phyloP scores from a whole-genome alignment of 495 filamentous ascomycete genomes.

The Pyrenula massariospora region DNA sequence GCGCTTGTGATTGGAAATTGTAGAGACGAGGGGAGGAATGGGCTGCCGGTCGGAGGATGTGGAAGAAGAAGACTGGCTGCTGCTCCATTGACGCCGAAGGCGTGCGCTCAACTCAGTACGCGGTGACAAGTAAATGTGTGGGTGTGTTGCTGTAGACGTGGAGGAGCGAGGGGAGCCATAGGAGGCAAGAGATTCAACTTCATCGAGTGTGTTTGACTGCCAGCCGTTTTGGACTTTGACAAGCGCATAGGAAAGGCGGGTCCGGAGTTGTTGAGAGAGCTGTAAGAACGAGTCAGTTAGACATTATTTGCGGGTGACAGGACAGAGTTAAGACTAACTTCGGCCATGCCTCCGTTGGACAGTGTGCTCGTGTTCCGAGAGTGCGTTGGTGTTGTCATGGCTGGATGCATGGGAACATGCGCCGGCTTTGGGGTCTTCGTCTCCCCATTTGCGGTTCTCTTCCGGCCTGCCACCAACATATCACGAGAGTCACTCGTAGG shows the following conservation, averaged over 20 bases:
- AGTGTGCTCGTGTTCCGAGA: conserved; percentile 58
- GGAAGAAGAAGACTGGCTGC: not conserved
- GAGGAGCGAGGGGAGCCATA: conserved; percentile 45
- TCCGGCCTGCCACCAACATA: not conserved
- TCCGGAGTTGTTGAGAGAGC: conserved; percentile 65
- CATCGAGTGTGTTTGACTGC: conserved; percentile 55
- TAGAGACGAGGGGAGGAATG: not conserved
- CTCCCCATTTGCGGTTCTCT: not conserved
- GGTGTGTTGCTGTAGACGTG: conserved; percentile 22
- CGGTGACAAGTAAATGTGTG: not conserved
- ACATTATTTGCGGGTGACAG: not conserved
- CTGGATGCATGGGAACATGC: not conserved
- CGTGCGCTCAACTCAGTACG: conserved; percentile 2
- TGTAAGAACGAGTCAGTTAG: conserved; percentile 24
- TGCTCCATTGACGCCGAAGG: conserved; percentile 1
- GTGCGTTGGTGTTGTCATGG: conserved; percentile 21
- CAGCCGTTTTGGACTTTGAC: conserved; percentile 82
- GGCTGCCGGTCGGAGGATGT: not conserved
- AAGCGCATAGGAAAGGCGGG: conserved; percentile 78
- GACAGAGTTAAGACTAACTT: conserved; percentile 38
- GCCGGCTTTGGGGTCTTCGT: not conserved
- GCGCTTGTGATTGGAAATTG: conserved; percentile 3
- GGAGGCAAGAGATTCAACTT: conserved; percentile 57
- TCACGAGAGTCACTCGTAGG: not conserved
- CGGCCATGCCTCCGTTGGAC: conserved; percentile 53